Evolutionary conservation across 169 alveolate species (phyloP).

Genomic region (Plasmodium falciparum): DNA sequence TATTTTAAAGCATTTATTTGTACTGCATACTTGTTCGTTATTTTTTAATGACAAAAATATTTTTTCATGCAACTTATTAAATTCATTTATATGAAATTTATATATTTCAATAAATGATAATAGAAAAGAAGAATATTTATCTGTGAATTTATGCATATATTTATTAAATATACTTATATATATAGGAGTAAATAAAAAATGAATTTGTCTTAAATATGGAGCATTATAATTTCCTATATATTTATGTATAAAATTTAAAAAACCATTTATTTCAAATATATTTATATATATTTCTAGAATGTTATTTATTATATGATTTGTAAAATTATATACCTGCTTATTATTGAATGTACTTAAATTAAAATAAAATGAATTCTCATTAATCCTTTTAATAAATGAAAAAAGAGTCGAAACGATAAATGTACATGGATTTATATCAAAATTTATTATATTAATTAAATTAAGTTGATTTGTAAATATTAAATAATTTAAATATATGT

Average conservation of each 20-base stretch:
- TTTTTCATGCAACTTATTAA: not conserved
- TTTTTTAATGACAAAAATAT: conserved; percentile 6
- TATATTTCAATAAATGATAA: conserved; percentile 8
- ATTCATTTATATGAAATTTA: conserved; percentile 3
- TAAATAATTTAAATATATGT: conserved; percentile 27
- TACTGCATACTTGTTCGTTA: not conserved
- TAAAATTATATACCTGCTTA: not conserved
- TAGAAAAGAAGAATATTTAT: conserved; percentile 1
- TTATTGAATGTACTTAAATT: not conserved
- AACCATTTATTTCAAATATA: not conserved
- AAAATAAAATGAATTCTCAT: too few species aligned
- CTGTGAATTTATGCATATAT: conserved; percentile 25
- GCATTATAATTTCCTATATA: not conserved
- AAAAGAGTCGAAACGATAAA: conserved; percentile 31
- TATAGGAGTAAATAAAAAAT: conserved; percentile 19
- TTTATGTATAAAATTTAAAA: conserved; percentile 15
- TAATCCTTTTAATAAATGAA: conserved; percentile 14
- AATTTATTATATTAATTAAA: conserved; percentile 14
- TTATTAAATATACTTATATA: conserved; percentile 10
- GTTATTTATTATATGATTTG: conserved; percentile 3
- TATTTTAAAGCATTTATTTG: not conserved
- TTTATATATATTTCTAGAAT: conserved; percentile 27
- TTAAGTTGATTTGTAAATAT: conserved; percentile 27
- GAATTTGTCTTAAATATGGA: not conserved
- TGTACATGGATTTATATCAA: conserved; percentile 5